Conservation (phyloP, 805 yeast genomes). For the Tanozyma kutaoensis region DNA sequence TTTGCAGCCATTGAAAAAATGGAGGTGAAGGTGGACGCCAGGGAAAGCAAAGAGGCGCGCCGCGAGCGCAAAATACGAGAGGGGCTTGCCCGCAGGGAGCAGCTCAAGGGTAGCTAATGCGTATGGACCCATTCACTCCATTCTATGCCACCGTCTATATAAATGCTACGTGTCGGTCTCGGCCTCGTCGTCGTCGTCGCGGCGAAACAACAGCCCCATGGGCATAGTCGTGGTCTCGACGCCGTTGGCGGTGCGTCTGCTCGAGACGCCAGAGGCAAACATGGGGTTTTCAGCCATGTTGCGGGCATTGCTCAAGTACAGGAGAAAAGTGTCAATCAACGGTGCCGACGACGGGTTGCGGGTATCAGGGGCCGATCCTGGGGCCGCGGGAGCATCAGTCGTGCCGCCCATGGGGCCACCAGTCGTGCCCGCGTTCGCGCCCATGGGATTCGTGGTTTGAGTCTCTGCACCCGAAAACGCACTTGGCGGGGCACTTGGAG, state of each 20-base stretch:
- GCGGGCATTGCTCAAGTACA: constrained; percentile 3
- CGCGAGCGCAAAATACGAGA: constrained; percentile 38
- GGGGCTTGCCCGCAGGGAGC: constrained; percentile 19
- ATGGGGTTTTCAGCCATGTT: constrained; percentile 6
- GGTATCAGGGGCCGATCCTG: not conserved
- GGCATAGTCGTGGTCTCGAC: constrained; percentile 25
- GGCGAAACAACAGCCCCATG: too few relatives aligned
- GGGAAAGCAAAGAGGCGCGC: constrained; percentile 47
- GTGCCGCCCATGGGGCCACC: too few relatives aligned
- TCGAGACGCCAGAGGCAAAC: constrained; percentile 35
- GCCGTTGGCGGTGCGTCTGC: constrained; percentile 32
- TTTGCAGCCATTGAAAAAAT: constrained; percentile 26
- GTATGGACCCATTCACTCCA: too few relatives aligned
- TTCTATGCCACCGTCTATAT: too few relatives aligned
- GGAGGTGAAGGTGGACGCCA: constrained; percentile 1
- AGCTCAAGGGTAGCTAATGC: too few relatives aligned
- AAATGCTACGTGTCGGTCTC: too few relatives aligned
- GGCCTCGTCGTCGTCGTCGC: too few relatives aligned
- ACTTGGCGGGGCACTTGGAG: too few relatives aligned
- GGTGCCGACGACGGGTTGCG: constrained; percentile 5
- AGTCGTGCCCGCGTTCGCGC: too few relatives aligned
- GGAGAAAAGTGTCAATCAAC: constrained; percentile 5
- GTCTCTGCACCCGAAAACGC: too few relatives aligned
- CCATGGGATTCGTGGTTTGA: too few relatives aligned
- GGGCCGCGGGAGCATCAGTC: too few relatives aligned